These are phyloP conservation scores for Colletotrichum lentis DNA, from an alignment of 2,329 filamentous ascomycete genomes.

Conservation along the genomic window DNA sequence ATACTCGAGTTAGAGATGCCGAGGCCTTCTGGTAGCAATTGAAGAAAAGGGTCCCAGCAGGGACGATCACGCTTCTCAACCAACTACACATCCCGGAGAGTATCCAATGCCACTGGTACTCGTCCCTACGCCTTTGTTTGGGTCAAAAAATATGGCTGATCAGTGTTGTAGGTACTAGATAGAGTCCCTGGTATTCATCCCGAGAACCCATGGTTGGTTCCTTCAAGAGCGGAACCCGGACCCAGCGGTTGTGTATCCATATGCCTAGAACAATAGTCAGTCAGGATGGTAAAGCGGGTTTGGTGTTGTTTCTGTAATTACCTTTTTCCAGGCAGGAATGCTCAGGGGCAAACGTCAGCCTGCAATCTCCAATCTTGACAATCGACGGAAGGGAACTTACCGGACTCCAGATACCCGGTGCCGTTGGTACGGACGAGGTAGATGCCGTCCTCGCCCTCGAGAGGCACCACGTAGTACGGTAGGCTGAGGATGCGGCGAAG, in stretches of 20 bases:
- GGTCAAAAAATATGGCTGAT: too few species aligned
- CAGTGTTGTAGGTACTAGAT: too few species aligned
- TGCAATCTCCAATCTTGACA: not conserved
- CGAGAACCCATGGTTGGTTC: too few species aligned
- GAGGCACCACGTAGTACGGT: not conserved
- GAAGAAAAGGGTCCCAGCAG: too few species aligned
- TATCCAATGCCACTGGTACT: too few species aligned
- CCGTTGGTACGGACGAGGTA: not conserved
- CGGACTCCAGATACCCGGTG: constrained; percentile 3
- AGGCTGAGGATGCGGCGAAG: not conserved
- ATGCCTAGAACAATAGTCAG: not conserved
- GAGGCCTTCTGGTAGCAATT: too few species aligned
- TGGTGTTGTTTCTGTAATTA: not conserved
- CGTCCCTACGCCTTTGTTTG: too few species aligned
- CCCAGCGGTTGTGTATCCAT: constrained; percentile 2
- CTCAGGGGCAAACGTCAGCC: not conserved
- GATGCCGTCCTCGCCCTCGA: constrained; percentile 6
- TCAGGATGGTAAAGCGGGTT: too few species aligned
- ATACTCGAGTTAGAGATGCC: too few species aligned
- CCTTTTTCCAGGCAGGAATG: constrained; percentile 3
- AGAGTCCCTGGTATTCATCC: too few species aligned
- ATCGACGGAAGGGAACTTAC: not conserved
- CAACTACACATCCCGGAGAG: too few species aligned
- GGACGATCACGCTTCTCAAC: too few species aligned
- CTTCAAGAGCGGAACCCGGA: constrained; percentile 1